Base-by-base conservation (phyloP, 2,329 filamentous ascomycete species). In the Ophiocordyceps robertsii region DNA sequence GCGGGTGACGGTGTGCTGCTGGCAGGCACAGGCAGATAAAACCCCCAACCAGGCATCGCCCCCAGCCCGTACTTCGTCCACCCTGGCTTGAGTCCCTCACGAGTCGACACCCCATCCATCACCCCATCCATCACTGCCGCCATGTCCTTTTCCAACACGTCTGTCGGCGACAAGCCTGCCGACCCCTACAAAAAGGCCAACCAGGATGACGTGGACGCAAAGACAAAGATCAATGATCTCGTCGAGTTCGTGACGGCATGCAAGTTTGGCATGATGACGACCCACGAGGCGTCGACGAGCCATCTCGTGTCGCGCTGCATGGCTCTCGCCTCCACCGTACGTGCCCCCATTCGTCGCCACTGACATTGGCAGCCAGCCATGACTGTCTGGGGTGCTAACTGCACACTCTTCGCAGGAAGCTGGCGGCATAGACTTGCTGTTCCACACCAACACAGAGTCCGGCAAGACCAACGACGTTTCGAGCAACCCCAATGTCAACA, bases 241-340 rank as follows among this genome's bases (percentile, higher is more conserved):
- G 67, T 72, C 53, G 65, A 69, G 13, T 94, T 94, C 61, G 74
- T 85, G 56, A 70, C 75, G 32, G 69, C 72, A 47, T 75, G 72
- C 68, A 94, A 93, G 65, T 93, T 87, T 58, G 84, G 83, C 61
- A 85, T 94, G 82, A 80, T 94, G 77, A 92, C 87, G 9, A 93
- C 88, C 19, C 72, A 80, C 40, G 78, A 81, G 39, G 67, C 73
- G 2, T 68, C 72, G 31, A 75, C 70, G 0, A 81, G 80, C 12
- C 70, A 79, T 40, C 67, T 95, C 13, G 79, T 82, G 5, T 89
- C 82, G n/a, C 72, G 88, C 49, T 86, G 82, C 60, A 94, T 95
- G 88, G 84, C 84, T 6, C 61, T 94, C 13, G 84, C 85, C 14
- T 85, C 76, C 13, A 83, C 82, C 63, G 85, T 88, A 67, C 29